These are phyloP conservation scores for Tolypocladium ovalisporum DNA, from an alignment of 2,329 filamentous ascomycete species.

Conservation along the genomic window DNA sequence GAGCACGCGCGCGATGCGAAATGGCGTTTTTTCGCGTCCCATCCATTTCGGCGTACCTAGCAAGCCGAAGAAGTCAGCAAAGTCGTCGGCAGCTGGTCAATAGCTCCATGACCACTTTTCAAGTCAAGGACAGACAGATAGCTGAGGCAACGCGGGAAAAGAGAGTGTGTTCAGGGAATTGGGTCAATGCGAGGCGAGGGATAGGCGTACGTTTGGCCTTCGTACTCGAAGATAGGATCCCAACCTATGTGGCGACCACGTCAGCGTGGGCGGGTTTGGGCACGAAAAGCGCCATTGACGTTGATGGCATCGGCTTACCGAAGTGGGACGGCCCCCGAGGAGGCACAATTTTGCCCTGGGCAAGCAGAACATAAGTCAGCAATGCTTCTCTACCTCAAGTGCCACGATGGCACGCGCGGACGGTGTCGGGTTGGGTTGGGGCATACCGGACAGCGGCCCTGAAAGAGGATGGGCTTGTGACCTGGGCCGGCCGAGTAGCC, in stretches of 20 bases:
- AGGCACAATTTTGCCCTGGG: conserved; percentile 65
- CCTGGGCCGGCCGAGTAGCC: conserved; percentile 82
- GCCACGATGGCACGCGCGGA: neutral
- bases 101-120: neutral
- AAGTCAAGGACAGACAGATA: neutral
- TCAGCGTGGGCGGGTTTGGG: neutral
- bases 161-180: neutral
- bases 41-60: conserved; percentile 85
- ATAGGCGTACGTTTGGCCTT: conserved; percentile 63
- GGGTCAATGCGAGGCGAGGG: neutral
- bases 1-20: conserved; percentile 80
- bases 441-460: conserved; percentile 72
- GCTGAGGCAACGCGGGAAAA: neutral
- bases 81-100: too few species aligned
- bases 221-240: conserved; percentile 93
- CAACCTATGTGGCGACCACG: conserved; percentile 49
- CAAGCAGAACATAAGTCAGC: neutral
- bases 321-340: conserved; percentile 72
- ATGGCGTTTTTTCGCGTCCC: conserved; percentile 80
- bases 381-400: neutral
- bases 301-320: conserved; percentile 42
- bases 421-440: neutral
- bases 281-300: neutral
- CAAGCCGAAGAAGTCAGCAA: neutral
- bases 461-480: conserved; percentile 75